These are phyloP conservation scores for Musa beccarii DNA, from an alignment of 176 grass and related monocot genomes.

Conservation along the genomic window DNA sequence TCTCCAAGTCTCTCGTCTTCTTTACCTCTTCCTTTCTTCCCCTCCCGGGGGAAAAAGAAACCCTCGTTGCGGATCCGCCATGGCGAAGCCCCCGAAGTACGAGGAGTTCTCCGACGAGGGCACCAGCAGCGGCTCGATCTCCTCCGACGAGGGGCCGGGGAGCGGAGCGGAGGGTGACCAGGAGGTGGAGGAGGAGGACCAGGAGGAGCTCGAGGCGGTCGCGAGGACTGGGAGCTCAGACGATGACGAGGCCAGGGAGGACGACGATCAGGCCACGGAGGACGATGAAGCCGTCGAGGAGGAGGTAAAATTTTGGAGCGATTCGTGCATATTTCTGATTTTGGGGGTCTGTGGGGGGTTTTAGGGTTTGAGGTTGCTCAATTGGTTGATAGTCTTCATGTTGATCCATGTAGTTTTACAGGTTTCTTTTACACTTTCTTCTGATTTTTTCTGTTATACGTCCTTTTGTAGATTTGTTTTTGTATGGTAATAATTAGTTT, in stretches of 20 bases:
- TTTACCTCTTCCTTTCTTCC: background rate
- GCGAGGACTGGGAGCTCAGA: constrained; percentile 26
- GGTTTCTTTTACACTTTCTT: background rate
- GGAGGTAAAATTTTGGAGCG: constrained; percentile 74
- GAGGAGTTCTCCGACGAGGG: constrained; percentile 22
- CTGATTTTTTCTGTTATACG: background rate
- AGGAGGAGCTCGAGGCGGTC: too few species aligned
- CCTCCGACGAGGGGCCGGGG: constrained; percentile 18
- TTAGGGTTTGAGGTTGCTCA: constrained; percentile 24
- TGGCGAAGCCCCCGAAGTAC: constrained; percentile 6
- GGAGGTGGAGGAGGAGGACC: background rate
- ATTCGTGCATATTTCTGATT: constrained; percentile 32
- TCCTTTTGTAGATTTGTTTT: too few species aligned
- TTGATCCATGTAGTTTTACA: background rate
- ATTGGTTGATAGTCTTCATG: constrained; percentile 29
- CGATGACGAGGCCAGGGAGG: constrained; percentile 22
- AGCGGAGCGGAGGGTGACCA: constrained; percentile 26
- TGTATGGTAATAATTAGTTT: too few species aligned
- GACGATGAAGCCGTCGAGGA: constrained; percentile 30
- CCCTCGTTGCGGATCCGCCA: background rate
- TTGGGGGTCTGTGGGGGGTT: constrained; percentile 17
- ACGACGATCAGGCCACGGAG: background rate
- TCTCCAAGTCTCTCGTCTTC: background rate
- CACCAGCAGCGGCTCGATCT: background rate
- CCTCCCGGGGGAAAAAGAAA: background rate